Conservation (phyloP, 768 basidiomycete species). For the Mycena venus region DNA sequence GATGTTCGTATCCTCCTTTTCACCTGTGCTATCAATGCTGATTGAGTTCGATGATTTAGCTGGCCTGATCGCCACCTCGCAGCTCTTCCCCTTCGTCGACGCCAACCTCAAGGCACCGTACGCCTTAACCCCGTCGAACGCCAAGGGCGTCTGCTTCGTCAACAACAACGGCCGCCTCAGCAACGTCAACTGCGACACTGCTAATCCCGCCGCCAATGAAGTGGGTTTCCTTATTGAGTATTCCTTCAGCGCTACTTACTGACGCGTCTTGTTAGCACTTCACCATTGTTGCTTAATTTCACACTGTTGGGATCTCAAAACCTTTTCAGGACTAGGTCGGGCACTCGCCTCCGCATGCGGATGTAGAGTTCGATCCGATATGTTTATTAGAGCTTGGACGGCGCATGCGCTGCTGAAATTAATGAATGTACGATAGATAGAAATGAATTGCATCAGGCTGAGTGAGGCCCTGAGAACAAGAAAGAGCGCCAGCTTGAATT, state of each 20-base stretch:
- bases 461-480: background rate
- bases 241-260: background rate
- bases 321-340: background rate
- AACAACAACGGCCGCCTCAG: conserved; percentile 29
- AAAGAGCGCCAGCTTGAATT: too few relatives aligned
- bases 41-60: background rate
- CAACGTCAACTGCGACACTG: conserved; percentile 20
- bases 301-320: background rate
- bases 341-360: background rate
- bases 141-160: conserved; percentile 23
- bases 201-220: conserved; percentile 15
- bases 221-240: background rate
- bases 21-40: background rate
- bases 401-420: conserved; percentile 25
- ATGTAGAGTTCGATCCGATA: background rate
- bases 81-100: conserved; percentile 33
- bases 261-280: conserved; percentile 20
- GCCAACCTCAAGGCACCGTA: conserved; percentile 25
- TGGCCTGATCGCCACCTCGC: conserved; percentile 21
- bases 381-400: conserved; percentile 6
- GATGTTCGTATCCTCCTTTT: background rate
- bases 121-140: conserved; percentile 21
- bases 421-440: background rate
- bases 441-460: conserved; percentile 18
- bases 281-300: conserved; percentile 28